A percentile compares a stretch with the other conserved stretches of the same genome.
phyloP scores from a whole-genome alignment of 306 rosid species.

The Heteromeles arbutifolia region DNA sequence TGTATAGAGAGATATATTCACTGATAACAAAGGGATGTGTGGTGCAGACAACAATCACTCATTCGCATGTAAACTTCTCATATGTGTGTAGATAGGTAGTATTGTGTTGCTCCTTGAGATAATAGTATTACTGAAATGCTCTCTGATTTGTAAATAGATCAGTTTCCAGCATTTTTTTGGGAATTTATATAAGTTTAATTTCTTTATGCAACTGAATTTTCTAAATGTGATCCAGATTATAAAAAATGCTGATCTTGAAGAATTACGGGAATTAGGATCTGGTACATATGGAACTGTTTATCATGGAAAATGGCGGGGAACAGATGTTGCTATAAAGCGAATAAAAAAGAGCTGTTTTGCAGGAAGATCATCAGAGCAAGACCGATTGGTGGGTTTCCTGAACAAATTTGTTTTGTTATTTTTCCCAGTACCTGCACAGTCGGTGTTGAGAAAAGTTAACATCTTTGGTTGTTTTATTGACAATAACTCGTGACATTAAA shows the following conservation, averaged over 20 bases:
- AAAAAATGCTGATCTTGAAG: conserved; percentile 30
- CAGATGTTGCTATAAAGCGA: conserved; percentile 28
- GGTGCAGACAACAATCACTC: background rate
- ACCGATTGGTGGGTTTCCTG: conserved; percentile 21
- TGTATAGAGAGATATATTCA: background rate
- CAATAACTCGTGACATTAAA: background rate
- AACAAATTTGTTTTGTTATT: background rate
- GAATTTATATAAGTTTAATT: background rate
- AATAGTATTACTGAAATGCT: background rate
- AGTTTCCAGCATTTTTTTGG: background rate
- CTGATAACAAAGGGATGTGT: background rate
- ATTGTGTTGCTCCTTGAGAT: background rate
- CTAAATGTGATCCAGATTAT: conserved; percentile 18
- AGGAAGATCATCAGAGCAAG: conserved; percentile 28
- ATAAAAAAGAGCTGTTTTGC: conserved; percentile 28
- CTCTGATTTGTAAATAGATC: background rate
- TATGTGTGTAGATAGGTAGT: background rate
- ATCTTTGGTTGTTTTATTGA: background rate
- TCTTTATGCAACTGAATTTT: conserved; percentile 2
- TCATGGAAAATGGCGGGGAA: conserved; percentile 31
- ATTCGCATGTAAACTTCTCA: background rate
- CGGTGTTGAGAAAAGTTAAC: background rate
- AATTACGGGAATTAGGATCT: conserved; percentile 27
- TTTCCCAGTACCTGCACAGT: background rate
- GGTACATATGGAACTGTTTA: conserved; percentile 34